Evolutionary conservation across 225 moss, liverwort and hornwort genomes (phyloP), one percentile per base, ranked within the genome.

Genomic region (Sphagnum tenellum): DNA sequence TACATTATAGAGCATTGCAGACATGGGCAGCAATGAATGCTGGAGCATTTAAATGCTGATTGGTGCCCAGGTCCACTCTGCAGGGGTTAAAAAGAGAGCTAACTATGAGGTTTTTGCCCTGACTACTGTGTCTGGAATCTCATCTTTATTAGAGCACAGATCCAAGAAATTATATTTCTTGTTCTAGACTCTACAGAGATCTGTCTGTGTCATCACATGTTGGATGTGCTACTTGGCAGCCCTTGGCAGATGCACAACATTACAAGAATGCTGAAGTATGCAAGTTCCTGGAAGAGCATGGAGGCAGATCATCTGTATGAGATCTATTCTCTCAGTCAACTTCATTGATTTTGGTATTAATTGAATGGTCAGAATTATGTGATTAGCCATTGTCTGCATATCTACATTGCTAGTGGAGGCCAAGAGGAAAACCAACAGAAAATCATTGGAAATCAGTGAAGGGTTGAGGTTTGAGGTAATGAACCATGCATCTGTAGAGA

Each of bases 191-290:
- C 29, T 29, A 29, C 29, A 29, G 29, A 29, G 29, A 29, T 12
- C n/a, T 64, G 57, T 53, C 66, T 59, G 6, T 61, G 45, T 59
- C 7, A 46, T 57, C 46, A 5, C 47, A 8, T 63, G 7, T 64
- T 73, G 56, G 62, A 54, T 56, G 14, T 61, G 61, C 66, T 66
- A 60, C 8, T 14, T 63, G 64, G 44, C 74, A 89, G 89, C 94
- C 94, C 52, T 66, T 94, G 75, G 89, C 82, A 70, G 94, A 94
- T 72, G 94, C 94, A 47, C 77, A 73, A 72, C 89, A 89, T 68
- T 94, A 94, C 68, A 70, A 57, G 48, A 90, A 87, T n/a, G 55
- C 71, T 71, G 90, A 89, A 53, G 79, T 90, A 49, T 89, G 84
- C 76, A 80, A 82, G 52, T 64, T 89, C 8, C 80, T 94, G 9